Evolutionary conservation across 1,284 basidiomycete species (phyloP).

Genomic region (Rhizoctonia solani): DNA sequence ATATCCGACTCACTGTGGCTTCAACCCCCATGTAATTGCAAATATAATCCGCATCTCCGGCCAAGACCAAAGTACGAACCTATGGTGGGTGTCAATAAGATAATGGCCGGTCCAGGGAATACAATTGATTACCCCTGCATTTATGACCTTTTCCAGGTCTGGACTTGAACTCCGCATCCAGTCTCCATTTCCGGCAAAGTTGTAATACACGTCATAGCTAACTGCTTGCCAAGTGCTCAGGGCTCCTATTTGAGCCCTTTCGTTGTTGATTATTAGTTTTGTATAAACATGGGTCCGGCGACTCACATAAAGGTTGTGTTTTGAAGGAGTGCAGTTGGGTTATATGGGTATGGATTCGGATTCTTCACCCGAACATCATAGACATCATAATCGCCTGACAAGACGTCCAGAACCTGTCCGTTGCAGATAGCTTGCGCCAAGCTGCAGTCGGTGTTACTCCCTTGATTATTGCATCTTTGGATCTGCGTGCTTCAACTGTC

Average conservation of each 20-base stretch:
- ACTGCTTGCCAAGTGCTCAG: conserved; percentile 51
- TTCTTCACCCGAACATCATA: conserved; percentile 57
- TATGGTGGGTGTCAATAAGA: conserved; percentile 43
- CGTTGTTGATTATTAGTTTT: conserved; percentile 22
- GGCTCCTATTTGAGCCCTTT: conserved; percentile 54
- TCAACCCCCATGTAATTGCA: conserved; percentile 54
- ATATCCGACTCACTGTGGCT: conserved; percentile 56
- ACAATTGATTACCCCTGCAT: conserved; percentile 53
- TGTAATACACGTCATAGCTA: conserved; percentile 42
- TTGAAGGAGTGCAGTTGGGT: conserved; percentile 44
- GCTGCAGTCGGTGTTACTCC: conserved; percentile 50
- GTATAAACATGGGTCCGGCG: neutral
- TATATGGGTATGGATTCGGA: conserved; percentile 61
- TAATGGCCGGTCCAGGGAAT: conserved; percentile 57
- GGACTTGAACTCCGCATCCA: conserved; percentile 65
- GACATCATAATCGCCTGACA: conserved; percentile 54
- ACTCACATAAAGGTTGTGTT: conserved; percentile 6
- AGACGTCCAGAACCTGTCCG: conserved; percentile 54
- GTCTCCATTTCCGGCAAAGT: conserved; percentile 63
- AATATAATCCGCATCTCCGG: conserved; percentile 31
- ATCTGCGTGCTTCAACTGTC: conserved; percentile 1
- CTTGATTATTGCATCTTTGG: conserved; percentile 16
- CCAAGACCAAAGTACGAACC: neutral
- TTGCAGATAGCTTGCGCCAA: conserved; percentile 61
- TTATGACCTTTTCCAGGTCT: conserved; percentile 60